Evolutionary conservation across 495 filamentous ascomycete genomes (phyloP).

Genomic region (Barbatosphaeria neglecta): DNA sequence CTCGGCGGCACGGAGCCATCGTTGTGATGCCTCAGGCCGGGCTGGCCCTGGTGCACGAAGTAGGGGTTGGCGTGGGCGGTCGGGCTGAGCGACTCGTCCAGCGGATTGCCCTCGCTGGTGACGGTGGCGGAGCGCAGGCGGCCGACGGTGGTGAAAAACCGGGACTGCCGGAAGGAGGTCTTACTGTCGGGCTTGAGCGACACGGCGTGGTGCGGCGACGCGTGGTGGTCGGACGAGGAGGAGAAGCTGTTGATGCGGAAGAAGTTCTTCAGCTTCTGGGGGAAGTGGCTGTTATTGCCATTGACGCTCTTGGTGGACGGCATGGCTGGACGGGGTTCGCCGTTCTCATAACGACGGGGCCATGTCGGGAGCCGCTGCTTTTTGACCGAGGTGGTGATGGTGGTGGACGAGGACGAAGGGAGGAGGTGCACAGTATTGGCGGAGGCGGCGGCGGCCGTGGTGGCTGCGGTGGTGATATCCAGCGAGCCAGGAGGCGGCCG

Average conservation of each 20-base stretch:
- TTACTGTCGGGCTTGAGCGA: constrained; percentile 40
- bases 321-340: constrained; percentile 14
- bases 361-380: constrained; percentile 13
- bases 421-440: too few species aligned
- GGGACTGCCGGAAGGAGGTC: constrained; percentile 65
- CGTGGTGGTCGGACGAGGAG: constrained; percentile 24
- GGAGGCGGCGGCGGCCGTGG: background rate
- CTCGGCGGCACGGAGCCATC: constrained; percentile 90
- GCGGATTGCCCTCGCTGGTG: constrained; percentile 81
- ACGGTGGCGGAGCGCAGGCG: constrained; percentile 75
- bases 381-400: constrained; percentile 2
- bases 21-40: constrained; percentile 84
- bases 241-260: constrained; percentile 80
- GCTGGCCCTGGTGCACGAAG: constrained; percentile 92
- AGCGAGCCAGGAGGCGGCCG: background rate
- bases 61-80: constrained; percentile 95
- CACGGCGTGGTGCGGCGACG: constrained; percentile 21
- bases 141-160: constrained; percentile 66
- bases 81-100: constrained; percentile 81
- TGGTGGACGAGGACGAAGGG: too few species aligned
- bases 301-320: constrained; percentile 28
- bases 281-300: constrained; percentile 52
- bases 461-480: background rate
- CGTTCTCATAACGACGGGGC: constrained; percentile 15
- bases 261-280: constrained; percentile 89